Conservation (phyloP, 1,284 basidiomycete genomes). For the Polyporus tsugae region DNA sequence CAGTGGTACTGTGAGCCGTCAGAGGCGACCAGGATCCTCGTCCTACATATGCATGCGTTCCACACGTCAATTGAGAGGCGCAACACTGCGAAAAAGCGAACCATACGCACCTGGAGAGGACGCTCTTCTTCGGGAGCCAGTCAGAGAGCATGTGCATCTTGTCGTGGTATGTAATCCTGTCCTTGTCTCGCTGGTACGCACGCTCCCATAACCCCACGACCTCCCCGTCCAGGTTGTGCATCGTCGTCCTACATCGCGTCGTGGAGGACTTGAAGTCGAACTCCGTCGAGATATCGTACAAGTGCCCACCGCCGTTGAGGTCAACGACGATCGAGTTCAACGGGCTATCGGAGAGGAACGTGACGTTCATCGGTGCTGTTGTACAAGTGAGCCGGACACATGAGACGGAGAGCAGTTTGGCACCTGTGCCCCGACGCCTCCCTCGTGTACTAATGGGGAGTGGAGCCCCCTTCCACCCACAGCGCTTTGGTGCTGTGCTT, state of each 20-base stretch:
- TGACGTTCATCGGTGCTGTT: conserved; percentile 14
- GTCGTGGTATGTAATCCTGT: conserved; percentile 16
- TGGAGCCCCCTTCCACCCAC: neutral
- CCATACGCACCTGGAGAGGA: conserved; percentile 12
- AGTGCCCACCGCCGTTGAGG: conserved; percentile 16
- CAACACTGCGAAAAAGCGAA: neutral
- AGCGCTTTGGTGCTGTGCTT: neutral
- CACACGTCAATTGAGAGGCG: neutral
- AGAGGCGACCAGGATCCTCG: conserved; percentile 9
- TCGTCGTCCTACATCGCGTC: conserved; percentile 14
- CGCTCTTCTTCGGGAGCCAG: conserved; percentile 20
- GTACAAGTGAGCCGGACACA: neutral
- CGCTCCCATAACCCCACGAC: conserved; percentile 20
- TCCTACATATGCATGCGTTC: neutral
- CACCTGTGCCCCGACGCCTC: neutral
- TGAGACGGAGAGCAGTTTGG: neutral
- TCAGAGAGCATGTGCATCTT: conserved; percentile 17
- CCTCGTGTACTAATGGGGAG: neutral
- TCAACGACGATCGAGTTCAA: conserved; percentile 18
- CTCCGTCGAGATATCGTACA: conserved; percentile 17
- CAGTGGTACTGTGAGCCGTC: conserved; percentile 14
- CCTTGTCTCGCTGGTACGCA: conserved; percentile 11
- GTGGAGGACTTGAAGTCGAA: conserved; percentile 8
- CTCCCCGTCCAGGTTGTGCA: conserved; percentile 4
- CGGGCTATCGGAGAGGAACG: conserved; percentile 20